Evolutionary conservation across 179 eudicot genomes (phyloP).

Genomic region (Dionaea muscipula): DNA sequence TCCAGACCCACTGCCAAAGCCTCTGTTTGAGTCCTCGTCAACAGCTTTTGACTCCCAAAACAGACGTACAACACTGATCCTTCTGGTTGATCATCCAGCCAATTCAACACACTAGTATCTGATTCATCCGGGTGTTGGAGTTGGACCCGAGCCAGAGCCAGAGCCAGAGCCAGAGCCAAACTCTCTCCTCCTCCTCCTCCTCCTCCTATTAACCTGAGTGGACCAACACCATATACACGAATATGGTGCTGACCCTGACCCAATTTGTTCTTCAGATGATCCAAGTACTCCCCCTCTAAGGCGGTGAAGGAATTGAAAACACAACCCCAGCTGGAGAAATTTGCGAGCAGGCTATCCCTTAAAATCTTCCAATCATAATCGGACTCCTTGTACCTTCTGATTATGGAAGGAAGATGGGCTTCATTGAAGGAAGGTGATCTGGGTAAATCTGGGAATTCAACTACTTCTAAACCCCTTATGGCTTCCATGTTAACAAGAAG

Average conservation of each 20-base stretch:
- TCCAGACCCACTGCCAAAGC: slow-evolving; percentile 45
- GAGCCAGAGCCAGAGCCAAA: slow-evolving; percentile 5
- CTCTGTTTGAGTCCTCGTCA: slow-evolving; percentile 40
- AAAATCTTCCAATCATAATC: slow-evolving; percentile 22
- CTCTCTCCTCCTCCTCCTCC: too few species aligned
- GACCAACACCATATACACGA: slow-evolving; percentile 38
- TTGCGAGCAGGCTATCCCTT: slow-evolving; percentile 29
- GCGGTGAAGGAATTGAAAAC: slow-evolving; percentile 32
- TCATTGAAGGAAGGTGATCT: slow-evolving; percentile 23
- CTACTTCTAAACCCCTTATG: background rate
- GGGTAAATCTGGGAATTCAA: slow-evolving; percentile 22
- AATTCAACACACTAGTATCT: slow-evolving; percentile 17
- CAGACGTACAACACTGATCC: slow-evolving; percentile 53
- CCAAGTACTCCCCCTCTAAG: slow-evolving; percentile 35
- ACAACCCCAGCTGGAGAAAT: slow-evolving; percentile 32
- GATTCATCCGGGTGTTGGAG: too few species aligned
- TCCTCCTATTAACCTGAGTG: slow-evolving; percentile 16
- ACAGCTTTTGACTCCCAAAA: slow-evolving; percentile 58
- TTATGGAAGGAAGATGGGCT: slow-evolving; percentile 33
- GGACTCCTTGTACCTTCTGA: slow-evolving; percentile 20
- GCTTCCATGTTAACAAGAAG: slow-evolving; percentile 13
- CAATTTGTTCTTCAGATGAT: slow-evolving; percentile 14
- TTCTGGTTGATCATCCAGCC: slow-evolving; percentile 43
- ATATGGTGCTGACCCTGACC: too few species aligned
- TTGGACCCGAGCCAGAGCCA: slow-evolving; percentile 9